Conservation (phyloP, 345 rosid genomes). For the Turritis glabra region DNA sequence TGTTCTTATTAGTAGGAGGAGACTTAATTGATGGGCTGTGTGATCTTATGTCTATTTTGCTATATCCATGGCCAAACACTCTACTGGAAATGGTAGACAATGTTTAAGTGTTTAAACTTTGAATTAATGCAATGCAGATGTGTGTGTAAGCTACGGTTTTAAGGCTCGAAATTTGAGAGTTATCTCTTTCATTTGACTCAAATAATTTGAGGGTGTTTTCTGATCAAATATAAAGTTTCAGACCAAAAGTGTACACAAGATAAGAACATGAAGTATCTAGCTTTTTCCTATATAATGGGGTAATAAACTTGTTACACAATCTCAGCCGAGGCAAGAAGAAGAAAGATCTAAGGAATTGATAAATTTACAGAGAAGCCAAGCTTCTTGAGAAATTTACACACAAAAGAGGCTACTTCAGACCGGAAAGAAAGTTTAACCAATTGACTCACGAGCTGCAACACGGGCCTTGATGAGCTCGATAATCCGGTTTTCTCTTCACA, state of each 20-base stretch:
- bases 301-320: slow-evolving; percentile 23
- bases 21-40: slow-evolving; percentile 21
- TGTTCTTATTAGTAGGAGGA: slow-evolving; percentile 26
- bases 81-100: slow-evolving; percentile 10
- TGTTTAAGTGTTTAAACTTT: slow-evolving; percentile 17
- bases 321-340: slow-evolving; percentile 24
- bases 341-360: slow-evolving; percentile 11
- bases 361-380: slow-evolving; percentile 33
- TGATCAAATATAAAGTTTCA: neutral
- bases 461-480: slow-evolving; percentile 33
- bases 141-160: slow-evolving; percentile 14
- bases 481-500: slow-evolving; percentile 54
- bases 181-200: neutral
- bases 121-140: slow-evolving; percentile 26
- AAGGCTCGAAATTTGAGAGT: neutral
- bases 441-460: slow-evolving; percentile 52
- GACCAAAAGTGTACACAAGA: slow-evolving; percentile 5
- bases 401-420: slow-evolving; percentile 11
- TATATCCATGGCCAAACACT: slow-evolving; percentile 18
- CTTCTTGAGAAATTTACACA: slow-evolving; percentile 29
- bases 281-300: slow-evolving; percentile 10
- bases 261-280: neutral
- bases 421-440: neutral
- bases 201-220: neutral
- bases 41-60: slow-evolving; percentile 26